These are phyloP conservation scores for Cladosporium oxysporum DNA, from an alignment of 2,329 filamentous ascomycete species.

Conservation along the genomic window DNA sequence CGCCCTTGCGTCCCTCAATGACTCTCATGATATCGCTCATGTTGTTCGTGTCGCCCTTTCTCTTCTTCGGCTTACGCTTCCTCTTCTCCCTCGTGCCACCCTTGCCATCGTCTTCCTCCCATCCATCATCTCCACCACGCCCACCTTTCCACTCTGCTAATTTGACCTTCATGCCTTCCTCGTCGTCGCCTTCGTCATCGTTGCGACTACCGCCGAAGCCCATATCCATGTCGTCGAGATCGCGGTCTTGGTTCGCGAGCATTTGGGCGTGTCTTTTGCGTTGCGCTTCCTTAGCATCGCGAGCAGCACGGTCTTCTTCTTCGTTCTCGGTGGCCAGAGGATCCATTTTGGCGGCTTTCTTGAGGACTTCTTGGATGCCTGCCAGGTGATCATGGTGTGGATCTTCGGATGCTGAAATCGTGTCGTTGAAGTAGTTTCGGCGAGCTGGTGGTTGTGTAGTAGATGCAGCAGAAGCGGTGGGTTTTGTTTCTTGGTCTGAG, in stretches of 20 bases:
- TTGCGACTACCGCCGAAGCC: slow-evolving; percentile 87
- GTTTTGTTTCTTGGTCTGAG: not conserved
- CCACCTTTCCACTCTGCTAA: slow-evolving; percentile 62
- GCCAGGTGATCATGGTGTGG: slow-evolving; percentile 30
- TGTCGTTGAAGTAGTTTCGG: slow-evolving; percentile 43
- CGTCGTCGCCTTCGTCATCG: slow-evolving; percentile 76
- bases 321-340: slow-evolving; percentile 45
- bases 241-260: slow-evolving; percentile 70
- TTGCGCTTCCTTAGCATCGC: slow-evolving; percentile 48
- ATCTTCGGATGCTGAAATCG: slow-evolving; percentile 22
- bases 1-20: slow-evolving; percentile 35
- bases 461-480: slow-evolving; percentile 4
- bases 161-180: slow-evolving; percentile 59
- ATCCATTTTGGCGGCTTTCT: slow-evolving; percentile 66
- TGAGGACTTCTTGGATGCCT: slow-evolving; percentile 52
- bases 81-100: slow-evolving; percentile 68
- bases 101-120: slow-evolving; percentile 38
- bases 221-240: slow-evolving; percentile 89
- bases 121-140: slow-evolving; percentile 43
- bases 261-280: slow-evolving; percentile 66
- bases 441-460: slow-evolving; percentile 20
- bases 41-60: slow-evolving; percentile 47
- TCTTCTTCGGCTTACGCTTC: slow-evolving; percentile 72
- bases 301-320: slow-evolving; percentile 47
- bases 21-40: slow-evolving; percentile 37